Evolutionary conservation across 192 early-diverging fungal genomes (phyloP).

Genomic region (Podila epigama): DNA sequence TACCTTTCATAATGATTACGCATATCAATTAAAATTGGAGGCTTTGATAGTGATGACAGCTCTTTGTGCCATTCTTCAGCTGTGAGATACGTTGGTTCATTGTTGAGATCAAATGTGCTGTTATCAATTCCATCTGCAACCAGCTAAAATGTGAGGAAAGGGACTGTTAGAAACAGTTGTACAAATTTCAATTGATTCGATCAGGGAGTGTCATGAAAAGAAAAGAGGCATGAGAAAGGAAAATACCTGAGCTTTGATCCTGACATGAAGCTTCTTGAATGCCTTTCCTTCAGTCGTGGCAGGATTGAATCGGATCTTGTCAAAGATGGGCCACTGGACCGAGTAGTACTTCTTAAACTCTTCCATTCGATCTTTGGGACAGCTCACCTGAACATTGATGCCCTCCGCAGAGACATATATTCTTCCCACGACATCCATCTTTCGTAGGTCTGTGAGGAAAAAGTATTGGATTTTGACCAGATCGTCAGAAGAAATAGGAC

Average conservation of each 20-base stretch:
- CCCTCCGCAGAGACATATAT: constrained; percentile 79
- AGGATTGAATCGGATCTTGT: constrained; percentile 67
- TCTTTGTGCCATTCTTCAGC: constrained; percentile 74
- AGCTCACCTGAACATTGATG: constrained; percentile 82
- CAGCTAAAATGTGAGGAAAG: constrained; percentile 41
- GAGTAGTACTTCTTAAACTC: constrained; percentile 62
- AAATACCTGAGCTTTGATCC: constrained; percentile 64
- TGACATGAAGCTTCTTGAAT: constrained; percentile 73
- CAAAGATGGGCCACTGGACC: constrained; percentile 41
- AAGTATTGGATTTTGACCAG: constrained; percentile 47
- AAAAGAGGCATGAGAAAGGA: not conserved
- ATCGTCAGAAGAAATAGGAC: constrained; percentile 23
- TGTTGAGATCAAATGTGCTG: constrained; percentile 58
- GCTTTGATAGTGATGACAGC: constrained; percentile 52
- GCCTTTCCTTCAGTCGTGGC: constrained; percentile 67
- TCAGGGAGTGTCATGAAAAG: not conserved
- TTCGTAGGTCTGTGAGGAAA: constrained; percentile 50
- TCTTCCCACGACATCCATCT: constrained; percentile 69
- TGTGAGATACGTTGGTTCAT: constrained; percentile 70
- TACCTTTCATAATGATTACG: constrained; percentile 81
- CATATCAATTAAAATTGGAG: constrained; percentile 75
- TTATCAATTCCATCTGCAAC: constrained; percentile 65
- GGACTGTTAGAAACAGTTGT: not conserved
- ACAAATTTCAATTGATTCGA: too few species aligned
- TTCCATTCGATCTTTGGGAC: constrained; percentile 59